phyloP scores from a whole-genome alignment of 1,284 basidiomycete species.

The Takashimella koratensis region DNA sequence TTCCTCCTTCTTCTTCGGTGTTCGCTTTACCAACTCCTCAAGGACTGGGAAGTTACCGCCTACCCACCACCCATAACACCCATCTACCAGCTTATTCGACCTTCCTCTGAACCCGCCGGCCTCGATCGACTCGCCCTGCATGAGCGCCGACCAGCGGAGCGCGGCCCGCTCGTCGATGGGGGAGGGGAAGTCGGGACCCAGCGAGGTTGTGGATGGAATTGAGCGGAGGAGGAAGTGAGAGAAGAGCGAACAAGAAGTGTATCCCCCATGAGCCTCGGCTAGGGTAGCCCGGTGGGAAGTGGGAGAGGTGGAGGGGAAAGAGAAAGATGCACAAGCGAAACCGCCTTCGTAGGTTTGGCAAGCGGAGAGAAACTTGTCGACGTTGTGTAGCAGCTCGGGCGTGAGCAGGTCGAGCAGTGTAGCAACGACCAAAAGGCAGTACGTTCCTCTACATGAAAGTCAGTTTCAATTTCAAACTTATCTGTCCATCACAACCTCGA shows the following conservation, averaged over 20 bases:
- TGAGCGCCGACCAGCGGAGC: conserved; percentile 75
- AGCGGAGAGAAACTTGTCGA: conserved; percentile 52
- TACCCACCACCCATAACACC: conserved; percentile 99
- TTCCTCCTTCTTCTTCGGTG: conserved; percentile 15
- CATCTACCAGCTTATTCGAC: conserved; percentile 97
- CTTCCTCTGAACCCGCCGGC: conserved; percentile 89
- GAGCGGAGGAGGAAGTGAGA: conserved; percentile 68
- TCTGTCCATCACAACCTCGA: no score
- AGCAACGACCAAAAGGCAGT: conserved; percentile 70
- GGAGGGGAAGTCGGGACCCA: conserved; percentile 35
- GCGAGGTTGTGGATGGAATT: conserved; percentile 18
- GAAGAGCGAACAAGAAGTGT: conserved; percentile 88
- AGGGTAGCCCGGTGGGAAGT: conserved; percentile 52
- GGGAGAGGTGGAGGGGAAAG: conserved; percentile 30
- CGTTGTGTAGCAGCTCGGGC: conserved; percentile 67
- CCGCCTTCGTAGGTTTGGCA: conserved; percentile 99
- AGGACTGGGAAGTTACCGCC: conserved; percentile 83
- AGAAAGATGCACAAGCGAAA: conserved; percentile 70
- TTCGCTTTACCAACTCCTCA: conserved; percentile 55
- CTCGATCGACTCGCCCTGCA: conserved; percentile 82
- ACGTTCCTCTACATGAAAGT: conserved; percentile 60
- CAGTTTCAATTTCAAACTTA: no score
- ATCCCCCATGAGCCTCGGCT: conserved; percentile 96
- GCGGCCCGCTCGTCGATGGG: conserved; percentile 62
- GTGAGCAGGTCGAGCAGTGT: conserved; percentile 76